Base-by-base conservation (phyloP, 1,139 yeast genomes). In the Arxiozyma heterogenica region DNA sequence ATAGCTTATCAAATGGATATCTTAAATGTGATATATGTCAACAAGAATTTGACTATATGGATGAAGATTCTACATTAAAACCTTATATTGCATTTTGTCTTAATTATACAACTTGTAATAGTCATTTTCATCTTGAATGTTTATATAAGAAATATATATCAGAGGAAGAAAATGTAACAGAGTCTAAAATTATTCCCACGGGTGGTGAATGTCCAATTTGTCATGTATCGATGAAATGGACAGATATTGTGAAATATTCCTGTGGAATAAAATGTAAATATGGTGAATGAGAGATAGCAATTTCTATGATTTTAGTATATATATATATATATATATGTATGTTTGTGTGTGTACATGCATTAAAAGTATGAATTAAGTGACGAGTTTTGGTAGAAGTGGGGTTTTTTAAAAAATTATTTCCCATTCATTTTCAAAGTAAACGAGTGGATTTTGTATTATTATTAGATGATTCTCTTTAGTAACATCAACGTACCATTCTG, bases 341-440 rank as follows among this genome's bases (percentile, higher is more conserved):
- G 17, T 22, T 4, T 12, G n/a, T 34, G n/a, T 34, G n/a, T 34
- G 17, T 34, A 8, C 15, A 34, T 34, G 12, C 15, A 27, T 34
- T 15, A n/a, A 34, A 34, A 15, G 4, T 12, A 15, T 34, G n/a
- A 34, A 34, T 12, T 34, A 15, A 34, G 39, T 15, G 39, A 34
- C 1, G 9, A 27, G 11, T 27, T 15, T 6, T n/a, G 4, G n/a
- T 2, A 15, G 4, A 8, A 34, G 4, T 34, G 15, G 17, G 39
- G 39, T 1, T 2, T 34, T 43, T 47, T 56, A 62, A 43, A 70
- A 58, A 22, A 56, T 53, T 47, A 82, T 68, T 17, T 59, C 64
- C 88, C 89, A 86, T 44, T 72, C 71, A n/a, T 70, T 57, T 54
- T 76, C 76, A 49, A 85, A 67, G 12, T 64, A 58, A 50, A 86